Conservation (phyloP, 2,329 filamentous ascomycete genomes). For the Stagonosporopsis tanaceti region DNA sequence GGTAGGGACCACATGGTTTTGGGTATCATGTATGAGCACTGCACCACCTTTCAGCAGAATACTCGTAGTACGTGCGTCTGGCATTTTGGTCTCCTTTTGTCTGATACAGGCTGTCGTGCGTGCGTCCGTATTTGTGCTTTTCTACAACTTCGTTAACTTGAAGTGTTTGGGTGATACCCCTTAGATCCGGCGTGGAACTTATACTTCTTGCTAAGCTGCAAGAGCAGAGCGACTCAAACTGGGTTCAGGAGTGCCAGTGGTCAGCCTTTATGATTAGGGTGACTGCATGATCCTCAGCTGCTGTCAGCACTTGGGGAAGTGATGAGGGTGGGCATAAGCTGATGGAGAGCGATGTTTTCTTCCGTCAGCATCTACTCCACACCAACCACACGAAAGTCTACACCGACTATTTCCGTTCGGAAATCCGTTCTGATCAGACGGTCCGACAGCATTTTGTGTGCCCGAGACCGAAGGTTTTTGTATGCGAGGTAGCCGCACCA, state of each 20-base stretch:
- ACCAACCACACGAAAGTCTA: not conserved
- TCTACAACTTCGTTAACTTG: not conserved
- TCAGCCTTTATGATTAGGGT: not conserved
- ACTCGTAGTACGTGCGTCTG: not conserved
- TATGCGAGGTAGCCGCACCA: not conserved
- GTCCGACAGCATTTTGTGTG: not conserved
- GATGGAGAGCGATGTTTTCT: not conserved
- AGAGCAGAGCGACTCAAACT: not conserved
- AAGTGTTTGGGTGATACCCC: not conserved
- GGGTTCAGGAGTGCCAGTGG: not conserved
- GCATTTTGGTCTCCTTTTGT: not conserved
- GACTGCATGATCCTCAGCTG: not conserved
- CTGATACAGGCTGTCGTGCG: not conserved
- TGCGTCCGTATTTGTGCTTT: not conserved
- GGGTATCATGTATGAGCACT: slow-evolving; percentile 47
- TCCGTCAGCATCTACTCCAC: not conserved
- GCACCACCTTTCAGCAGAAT: slow-evolving; percentile 49
- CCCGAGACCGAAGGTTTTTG: slow-evolving; percentile 1
- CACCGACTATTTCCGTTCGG: not conserved
- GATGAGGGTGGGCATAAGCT: not conserved
- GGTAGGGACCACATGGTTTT: slow-evolving; percentile 43
- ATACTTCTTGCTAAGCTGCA: not conserved
- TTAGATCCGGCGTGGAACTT: not conserved
- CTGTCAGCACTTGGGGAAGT: not conserved
- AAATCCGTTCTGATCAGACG: not conserved